These are phyloP conservation scores for Carex littledalei DNA, from an alignment of 176 grass and related monocot species.

Conservation along the genomic window DNA sequence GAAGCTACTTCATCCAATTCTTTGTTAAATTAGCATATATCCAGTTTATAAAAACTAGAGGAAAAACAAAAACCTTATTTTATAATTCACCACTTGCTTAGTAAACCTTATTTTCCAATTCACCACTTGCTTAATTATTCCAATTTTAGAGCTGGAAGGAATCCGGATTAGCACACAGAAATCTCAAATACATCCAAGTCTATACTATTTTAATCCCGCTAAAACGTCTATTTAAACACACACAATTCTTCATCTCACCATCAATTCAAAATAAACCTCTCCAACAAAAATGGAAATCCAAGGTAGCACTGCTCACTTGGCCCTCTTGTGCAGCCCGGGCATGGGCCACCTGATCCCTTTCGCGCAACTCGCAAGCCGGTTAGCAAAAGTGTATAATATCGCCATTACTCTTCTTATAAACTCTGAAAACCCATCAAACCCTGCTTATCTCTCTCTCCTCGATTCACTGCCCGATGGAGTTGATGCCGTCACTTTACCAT, in stretches of 20 bases:
- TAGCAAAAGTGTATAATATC: not conserved
- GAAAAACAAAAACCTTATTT: not conserved
- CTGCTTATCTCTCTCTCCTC: not conserved
- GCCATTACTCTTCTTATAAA: conserved; percentile 3
- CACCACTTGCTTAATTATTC: not conserved
- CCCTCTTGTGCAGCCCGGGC: not conserved
- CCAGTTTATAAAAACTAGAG: not conserved
- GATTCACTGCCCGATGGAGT: not conserved
- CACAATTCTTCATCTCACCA: conserved; percentile 4
- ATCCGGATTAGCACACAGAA: not conserved
- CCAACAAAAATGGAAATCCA: not conserved
- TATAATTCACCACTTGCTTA: not conserved
- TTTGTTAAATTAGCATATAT: not conserved
- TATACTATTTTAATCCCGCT: not conserved
- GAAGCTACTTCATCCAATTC: not conserved
- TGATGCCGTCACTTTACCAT: not conserved
- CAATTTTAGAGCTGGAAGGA: not conserved
- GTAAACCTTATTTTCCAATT: too few species aligned
- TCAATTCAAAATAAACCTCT: not conserved
- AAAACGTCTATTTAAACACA: conserved; percentile 2
- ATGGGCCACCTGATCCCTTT: conserved; percentile 11
- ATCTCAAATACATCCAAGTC: not conserved
- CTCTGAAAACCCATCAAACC: not conserved
- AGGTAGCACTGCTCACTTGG: not conserved
- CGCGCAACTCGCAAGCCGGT: not conserved